These are phyloP conservation scores for Physcia stellaris DNA, from an alignment of 495 filamentous ascomycete genomes.

Conservation along the genomic window DNA sequence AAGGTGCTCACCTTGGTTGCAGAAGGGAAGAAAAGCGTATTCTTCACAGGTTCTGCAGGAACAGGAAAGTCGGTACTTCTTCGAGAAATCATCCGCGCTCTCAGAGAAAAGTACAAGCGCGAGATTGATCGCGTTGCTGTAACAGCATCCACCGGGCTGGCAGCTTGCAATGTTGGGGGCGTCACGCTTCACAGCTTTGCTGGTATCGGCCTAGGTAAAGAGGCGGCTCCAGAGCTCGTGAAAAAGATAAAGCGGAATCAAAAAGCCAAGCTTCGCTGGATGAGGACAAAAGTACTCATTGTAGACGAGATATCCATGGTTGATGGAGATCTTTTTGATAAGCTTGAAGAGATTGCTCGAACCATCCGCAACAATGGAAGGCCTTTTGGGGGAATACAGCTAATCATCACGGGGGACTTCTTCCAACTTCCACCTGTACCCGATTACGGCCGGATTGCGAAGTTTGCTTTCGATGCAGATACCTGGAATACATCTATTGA, in stretches of 20 bases:
- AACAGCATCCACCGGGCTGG: slow-evolving; percentile 89
- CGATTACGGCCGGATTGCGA: slow-evolving; percentile 55
- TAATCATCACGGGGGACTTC: slow-evolving; percentile 93
- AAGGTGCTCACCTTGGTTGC: slow-evolving; percentile 72
- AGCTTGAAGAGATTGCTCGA: slow-evolving; percentile 80
- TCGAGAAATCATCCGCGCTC: slow-evolving; percentile 68
- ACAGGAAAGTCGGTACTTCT: slow-evolving; percentile 96
- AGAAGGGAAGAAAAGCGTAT: slow-evolving; percentile 68
- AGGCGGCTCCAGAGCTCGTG: slow-evolving; percentile 63
- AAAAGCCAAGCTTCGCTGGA: slow-evolving; percentile 80
- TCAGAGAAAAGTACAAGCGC: slow-evolving; percentile 58
- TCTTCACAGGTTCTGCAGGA: slow-evolving; percentile 96
- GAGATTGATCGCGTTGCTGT: slow-evolving; percentile 79
- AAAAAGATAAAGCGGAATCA: slow-evolving; percentile 83
- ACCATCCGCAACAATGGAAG: slow-evolving; percentile 70
- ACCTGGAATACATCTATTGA: slow-evolving; percentile 88
- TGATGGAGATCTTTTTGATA: slow-evolving; percentile 92
- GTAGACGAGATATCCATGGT: slow-evolving; percentile 98
- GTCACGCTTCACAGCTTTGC: slow-evolving; percentile 93
- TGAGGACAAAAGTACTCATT: slow-evolving; percentile 71
- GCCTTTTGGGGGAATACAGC: slow-evolving; percentile 90
- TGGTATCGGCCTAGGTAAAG: slow-evolving; percentile 91
- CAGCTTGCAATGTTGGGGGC: slow-evolving; percentile 92
- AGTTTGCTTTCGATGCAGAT: slow-evolving; percentile 83
- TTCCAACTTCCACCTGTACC: slow-evolving; percentile 94